Base-by-base conservation (phyloP, 1,284 basidiomycete genomes). In the Trichosporon faecale region DNA sequence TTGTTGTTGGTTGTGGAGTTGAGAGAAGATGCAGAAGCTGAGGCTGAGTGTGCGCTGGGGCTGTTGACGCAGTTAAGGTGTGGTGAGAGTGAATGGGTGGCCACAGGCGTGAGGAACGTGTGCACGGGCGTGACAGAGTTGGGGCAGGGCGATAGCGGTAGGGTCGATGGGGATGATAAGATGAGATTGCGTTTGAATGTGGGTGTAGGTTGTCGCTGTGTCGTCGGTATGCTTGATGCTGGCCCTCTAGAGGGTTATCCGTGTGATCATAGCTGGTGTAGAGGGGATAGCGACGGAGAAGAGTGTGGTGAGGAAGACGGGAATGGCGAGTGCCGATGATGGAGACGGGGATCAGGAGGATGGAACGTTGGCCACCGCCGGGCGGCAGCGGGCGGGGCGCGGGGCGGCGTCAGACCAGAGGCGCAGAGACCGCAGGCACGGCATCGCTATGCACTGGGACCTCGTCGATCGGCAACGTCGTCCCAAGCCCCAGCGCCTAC, bases 201-300 rank as follows among this genome's bases (percentile, higher is more conserved):
- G 40, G 11, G 35, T 46, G 44, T 23, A 9, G 35, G 23, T 25
- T 0, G 18, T 64, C 23, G 23, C 11, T 33, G 4, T 44, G 8
- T 12, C 29, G n/a, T 18, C 7, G n/a, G 18, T 61, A 16, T 29
- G 55, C 37, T 8, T 9, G 29, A 44, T 14, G 57, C 33, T 40
- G 35, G n/a, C 66, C 69, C 61, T 65, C 63, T 70, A 70, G 55
- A 66, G 64, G 64, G 69, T 60, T 68, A 68, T 70, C 40, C 69
- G 66, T 35, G 66, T 64, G 66, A 72, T 70, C 71, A 72, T 68
- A 35, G 64, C 46, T 57, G 49, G 61, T 63, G 40, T 21, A 2
- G 29, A 37, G 35, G 44, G 25, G 66, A 35, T 29, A 46, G 35
- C 21, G 44, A 27, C 16, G 64, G 35, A 23, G 31, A 21, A 37